These are phyloP conservation scores for Bertia moriformis DNA, from an alignment of 2,329 filamentous ascomycete species.

Conservation along the genomic window DNA sequence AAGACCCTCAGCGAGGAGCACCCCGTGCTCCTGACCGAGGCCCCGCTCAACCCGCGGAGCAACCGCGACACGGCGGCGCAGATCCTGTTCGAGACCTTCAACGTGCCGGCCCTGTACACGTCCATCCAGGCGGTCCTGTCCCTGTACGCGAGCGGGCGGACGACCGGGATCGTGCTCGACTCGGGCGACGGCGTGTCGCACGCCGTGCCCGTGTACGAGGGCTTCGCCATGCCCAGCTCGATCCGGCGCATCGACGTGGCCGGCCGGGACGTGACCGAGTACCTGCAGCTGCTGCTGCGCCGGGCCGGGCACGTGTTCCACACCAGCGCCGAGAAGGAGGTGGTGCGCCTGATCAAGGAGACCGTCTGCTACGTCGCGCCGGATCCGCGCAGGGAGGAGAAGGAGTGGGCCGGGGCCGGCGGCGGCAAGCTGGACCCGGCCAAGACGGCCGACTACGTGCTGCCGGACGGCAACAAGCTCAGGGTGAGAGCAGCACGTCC, in stretches of 20 bases:
- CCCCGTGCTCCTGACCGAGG: constrained; percentile 88
- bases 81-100: constrained; percentile 97
- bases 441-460: constrained; percentile 71
- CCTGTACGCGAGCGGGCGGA: constrained; percentile 86
- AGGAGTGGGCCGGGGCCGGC: constrained; percentile 90
- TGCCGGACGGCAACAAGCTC: constrained; percentile 87
- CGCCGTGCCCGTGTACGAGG: constrained; percentile 92
- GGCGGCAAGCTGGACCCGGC: constrained; percentile 62
- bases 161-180: constrained; percentile 89
- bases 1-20: constrained; percentile 98
- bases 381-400: constrained; percentile 87
- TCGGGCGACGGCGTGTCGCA: constrained; percentile 93
- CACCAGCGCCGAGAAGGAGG: constrained; percentile 96
- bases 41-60: constrained; percentile 82
- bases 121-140: constrained; percentile 95
- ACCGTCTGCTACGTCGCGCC: constrained; percentile 79
- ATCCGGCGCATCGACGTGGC: constrained; percentile 94
- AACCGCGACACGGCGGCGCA: constrained; percentile 95
- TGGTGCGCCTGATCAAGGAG: constrained; percentile 96
- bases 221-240: constrained; percentile 89
- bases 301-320: constrained; percentile 92
- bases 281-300: constrained; percentile 77
- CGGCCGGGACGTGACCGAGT: constrained; percentile 87
- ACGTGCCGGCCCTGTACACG: constrained; percentile 88
- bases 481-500: constrained; percentile 53